These are phyloP conservation scores for Coemansia sp. DNA, from an alignment of 192 early-diverging fungal species.

Conservation along the genomic window DNA sequence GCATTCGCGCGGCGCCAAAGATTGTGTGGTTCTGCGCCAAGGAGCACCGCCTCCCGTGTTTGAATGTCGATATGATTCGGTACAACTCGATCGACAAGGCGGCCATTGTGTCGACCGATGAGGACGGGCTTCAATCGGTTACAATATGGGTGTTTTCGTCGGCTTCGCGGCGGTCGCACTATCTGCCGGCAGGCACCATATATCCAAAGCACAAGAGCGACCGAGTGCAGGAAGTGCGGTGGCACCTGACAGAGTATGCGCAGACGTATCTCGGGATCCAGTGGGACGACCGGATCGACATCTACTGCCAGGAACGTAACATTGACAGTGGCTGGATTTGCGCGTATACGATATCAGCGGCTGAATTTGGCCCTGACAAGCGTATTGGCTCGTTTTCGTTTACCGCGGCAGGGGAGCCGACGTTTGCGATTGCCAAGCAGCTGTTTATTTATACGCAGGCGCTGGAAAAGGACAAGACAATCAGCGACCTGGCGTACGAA, in stretches of 20 bases:
- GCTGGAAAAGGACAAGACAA: slow-evolving; percentile 10
- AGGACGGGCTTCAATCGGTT: slow-evolving; percentile 31
- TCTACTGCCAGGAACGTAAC: slow-evolving; percentile 51
- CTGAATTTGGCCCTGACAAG: slow-evolving; percentile 35
- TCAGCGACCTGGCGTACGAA: slow-evolving; percentile 37
- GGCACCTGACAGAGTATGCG: slow-evolving; percentile 52
- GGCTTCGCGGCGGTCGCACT: slow-evolving; percentile 51
- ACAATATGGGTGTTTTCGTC: slow-evolving; percentile 54
- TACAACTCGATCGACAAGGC: slow-evolving; percentile 58
- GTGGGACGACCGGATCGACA: slow-evolving; percentile 45
- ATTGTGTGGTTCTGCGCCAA: slow-evolving; percentile 51
- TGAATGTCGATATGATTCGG: slow-evolving; percentile 50
- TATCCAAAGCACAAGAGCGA: slow-evolving; percentile 31
- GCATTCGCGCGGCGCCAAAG: slow-evolving; percentile 26
- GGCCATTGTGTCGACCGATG: slow-evolving; percentile 44
- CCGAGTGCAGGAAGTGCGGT: slow-evolving; percentile 47
- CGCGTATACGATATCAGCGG: slow-evolving; percentile 23
- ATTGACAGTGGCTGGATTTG: slow-evolving; percentile 40
- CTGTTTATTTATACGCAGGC: slow-evolving; percentile 24
- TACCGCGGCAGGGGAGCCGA: slow-evolving; percentile 43
- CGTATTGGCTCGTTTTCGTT: slow-evolving; percentile 51
- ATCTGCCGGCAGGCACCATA: slow-evolving; percentile 51
- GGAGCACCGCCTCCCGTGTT: slow-evolving; percentile 44
- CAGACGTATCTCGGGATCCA: slow-evolving; percentile 51
- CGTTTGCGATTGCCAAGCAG: slow-evolving; percentile 40